Conservation (phyloP, 352 stramenopile species). For the Phytopythium chamaehyphon region DNA sequence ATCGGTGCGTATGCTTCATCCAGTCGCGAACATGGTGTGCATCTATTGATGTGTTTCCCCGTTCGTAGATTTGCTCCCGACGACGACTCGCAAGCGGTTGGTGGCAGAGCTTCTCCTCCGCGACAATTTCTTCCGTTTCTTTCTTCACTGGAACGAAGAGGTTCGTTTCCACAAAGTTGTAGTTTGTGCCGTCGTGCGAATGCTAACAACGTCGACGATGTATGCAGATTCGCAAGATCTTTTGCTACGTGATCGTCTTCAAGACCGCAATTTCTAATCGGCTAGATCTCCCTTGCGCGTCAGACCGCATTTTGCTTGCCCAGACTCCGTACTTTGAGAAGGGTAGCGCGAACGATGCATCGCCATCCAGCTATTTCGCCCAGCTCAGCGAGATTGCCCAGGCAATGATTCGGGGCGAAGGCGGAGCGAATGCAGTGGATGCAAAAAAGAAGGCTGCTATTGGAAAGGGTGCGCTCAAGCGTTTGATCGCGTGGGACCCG, state of each 20-base stretch:
- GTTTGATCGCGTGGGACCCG: constrained; percentile 65
- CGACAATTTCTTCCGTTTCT: constrained; percentile 86
- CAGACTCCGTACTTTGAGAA: constrained; percentile 70
- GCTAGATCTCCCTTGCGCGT: constrained; percentile 64
- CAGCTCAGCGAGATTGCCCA: constrained; percentile 73
- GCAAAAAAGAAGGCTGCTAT: constrained; percentile 40
- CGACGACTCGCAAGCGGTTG: constrained; percentile 54
- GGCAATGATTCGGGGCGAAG: constrained; percentile 42
- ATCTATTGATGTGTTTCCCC: not conserved
- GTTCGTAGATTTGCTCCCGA: constrained; percentile 55
- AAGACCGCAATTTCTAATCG: constrained; percentile 75
- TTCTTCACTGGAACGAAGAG: constrained; percentile 89
- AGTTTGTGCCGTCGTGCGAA: not conserved
- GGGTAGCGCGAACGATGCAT: constrained; percentile 21
- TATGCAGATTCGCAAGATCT: constrained; percentile 78
- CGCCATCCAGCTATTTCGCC: constrained; percentile 56
- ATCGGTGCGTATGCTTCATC: constrained; percentile 38
- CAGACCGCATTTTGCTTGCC: constrained; percentile 71
- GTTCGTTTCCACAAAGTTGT: constrained; percentile 13
- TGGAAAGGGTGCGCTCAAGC: constrained; percentile 43
- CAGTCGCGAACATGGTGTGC: too few relatives aligned
- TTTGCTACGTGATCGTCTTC: constrained; percentile 81
- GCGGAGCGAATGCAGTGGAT: constrained; percentile 21
- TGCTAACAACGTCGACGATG: constrained; percentile 2
- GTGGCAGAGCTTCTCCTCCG: constrained; percentile 72